Conservation (phyloP, 371 early-diverging fungal genomes). For the Smittium culicis region DNA sequence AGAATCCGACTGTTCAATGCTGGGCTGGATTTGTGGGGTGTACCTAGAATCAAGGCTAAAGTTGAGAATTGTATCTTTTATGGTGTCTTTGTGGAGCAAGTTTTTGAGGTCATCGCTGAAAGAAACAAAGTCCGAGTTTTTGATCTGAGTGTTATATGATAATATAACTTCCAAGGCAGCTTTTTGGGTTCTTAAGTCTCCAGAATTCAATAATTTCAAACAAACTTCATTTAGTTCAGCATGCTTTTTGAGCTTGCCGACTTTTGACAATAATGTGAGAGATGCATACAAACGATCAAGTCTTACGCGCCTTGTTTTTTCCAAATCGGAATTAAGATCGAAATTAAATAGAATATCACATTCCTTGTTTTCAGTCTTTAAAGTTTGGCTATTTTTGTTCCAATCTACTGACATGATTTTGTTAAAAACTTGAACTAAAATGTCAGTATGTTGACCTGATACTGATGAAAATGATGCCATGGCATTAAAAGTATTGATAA, state of each 20-base stretch:
- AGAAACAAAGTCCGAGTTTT: conserved; percentile 39
- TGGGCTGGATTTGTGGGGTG: background rate
- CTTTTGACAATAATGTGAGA: background rate
- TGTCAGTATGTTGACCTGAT: background rate
- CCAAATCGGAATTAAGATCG: background rate
- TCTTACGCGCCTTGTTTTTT: background rate
- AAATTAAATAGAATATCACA: background rate
- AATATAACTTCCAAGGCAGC: conserved; percentile 67
- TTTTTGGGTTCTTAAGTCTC: conserved; percentile 63
- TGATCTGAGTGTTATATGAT: conserved; percentile 43
- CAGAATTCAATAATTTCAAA: conserved; percentile 57
- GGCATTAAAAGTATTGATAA: background rate
- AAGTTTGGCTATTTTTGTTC: background rate
- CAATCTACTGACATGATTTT: background rate
- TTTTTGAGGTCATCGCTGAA: conserved; percentile 61
- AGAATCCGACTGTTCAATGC: conserved; percentile 34
- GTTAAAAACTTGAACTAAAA: background rate
- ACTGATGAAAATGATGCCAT: background rate
- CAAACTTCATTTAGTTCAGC: conserved; percentile 41
- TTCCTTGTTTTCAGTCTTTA: background rate
- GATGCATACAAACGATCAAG: background rate
- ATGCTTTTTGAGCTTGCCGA: background rate
- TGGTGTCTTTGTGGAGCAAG: conserved; percentile 66
- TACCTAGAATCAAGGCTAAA: conserved; percentile 43
- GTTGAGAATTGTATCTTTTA: conserved; percentile 73